Base-by-base conservation (phyloP, 2,329 filamentous ascomycete species). In the Penicillium corylophilum region DNA sequence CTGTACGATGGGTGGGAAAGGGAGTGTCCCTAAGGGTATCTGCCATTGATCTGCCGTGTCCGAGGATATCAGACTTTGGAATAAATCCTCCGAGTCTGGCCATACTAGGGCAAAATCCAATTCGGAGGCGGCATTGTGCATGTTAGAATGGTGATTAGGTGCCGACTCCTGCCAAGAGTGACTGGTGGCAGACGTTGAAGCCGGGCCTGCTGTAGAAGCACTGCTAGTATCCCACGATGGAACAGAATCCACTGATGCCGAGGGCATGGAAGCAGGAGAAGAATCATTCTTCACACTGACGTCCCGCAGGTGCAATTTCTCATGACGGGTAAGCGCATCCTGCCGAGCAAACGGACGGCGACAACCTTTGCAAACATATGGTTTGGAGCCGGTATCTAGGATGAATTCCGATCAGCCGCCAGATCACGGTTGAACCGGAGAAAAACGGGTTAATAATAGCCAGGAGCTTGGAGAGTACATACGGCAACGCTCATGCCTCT, bases 401-500 rank as follows among this genome's bases (percentile, higher is more conserved):
- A n/a, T 24, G 22, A 46, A 18, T 52, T 50, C 40, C 39, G 38
- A 55, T 69, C 48, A 66, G 64, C 51, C 33, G 50, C 50, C 45
- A 46, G 35, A 28, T 28, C 44, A 28, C 46, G 22, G 44, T 48
- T 38, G 16, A 39, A 15, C 3, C 10, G 18, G 4, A 15, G 16
- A 2, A 6, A 12, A 15, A 18, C 7, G 15, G 36, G 18, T 7
- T 23, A 5, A 39, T 18, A 13, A 23, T 7, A 20, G 18, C 20
- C 6, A n/a, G 15, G 33, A 12, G n/a, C n/a, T 3, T 8, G 26
- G 26, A 29, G 28, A 8, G 36, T 13, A 59, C 71, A 65, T 71
- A 75, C 71, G 73, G 51, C 71, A 72, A 31, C 71, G 70, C 60
- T 76, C 72, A 59, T 76, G 73, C 66, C 73, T 74, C 72, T 75